Evolutionary conservation across 257 asterid species (phyloP).

Genomic region (Osmanthus fragrans): DNA sequence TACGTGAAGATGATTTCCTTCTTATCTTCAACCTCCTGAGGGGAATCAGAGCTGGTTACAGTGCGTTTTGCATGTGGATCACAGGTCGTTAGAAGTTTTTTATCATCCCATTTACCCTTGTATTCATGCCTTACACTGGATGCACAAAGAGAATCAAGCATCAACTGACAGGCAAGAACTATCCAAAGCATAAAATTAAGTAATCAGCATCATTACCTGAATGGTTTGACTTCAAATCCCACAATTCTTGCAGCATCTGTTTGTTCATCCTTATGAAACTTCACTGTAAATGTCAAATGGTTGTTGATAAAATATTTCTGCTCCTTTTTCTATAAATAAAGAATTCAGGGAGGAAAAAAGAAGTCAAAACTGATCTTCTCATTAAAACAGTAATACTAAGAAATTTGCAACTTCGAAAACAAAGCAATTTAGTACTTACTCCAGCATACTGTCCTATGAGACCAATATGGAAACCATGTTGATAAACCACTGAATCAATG

Average conservation of each 20-base stretch:
- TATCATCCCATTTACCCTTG: constrained; percentile 52
- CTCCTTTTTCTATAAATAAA: constrained; percentile 1
- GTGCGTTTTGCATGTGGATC: constrained; percentile 81
- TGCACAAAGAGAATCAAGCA: constrained; percentile 7
- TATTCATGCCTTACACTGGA: constrained; percentile 48
- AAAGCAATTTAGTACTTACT: neutral
- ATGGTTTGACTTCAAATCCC: neutral
- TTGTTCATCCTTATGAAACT: constrained; percentile 1
- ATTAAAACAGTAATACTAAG: constrained; percentile 13
- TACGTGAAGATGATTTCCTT: constrained; percentile 79
- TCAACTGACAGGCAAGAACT: constrained; percentile 7
- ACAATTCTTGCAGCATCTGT: neutral
- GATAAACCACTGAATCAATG: neutral
- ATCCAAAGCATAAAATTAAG: neutral
- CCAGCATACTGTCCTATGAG: neutral
- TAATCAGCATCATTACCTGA: neutral
- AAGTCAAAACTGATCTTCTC: neutral
- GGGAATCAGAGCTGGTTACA: constrained; percentile 34
- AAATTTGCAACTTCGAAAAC: neutral
- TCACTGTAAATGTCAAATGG: neutral
- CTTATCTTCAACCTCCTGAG: constrained; percentile 65
- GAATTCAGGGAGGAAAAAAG: neutral
- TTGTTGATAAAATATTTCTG: neutral
- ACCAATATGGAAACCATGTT: neutral
- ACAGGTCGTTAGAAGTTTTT: constrained; percentile 64